Percentiles rank a stretch among this genome's conserved stretches.
Evolutionary conservation across 2,329 filamentous ascomycete species (phyloP).

Genomic region (Fusarium sp.): DNA sequence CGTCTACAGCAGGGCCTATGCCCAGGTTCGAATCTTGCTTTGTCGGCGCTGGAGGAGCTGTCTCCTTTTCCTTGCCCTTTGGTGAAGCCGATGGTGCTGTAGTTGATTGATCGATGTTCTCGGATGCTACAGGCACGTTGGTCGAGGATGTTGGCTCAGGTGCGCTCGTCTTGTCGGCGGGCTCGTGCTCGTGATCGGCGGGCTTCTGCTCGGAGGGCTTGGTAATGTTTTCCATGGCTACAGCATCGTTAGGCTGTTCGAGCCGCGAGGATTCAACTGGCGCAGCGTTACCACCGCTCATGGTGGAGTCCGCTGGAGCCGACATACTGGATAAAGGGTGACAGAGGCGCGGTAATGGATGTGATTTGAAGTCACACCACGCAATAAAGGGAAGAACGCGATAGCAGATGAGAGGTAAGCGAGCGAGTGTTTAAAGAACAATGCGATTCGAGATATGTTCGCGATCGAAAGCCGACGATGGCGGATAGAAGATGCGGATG

Average conservation of each 20-base stretch:
- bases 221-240: constrained; percentile 52
- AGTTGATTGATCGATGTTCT: constrained; percentile 34
- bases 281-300: constrained; percentile 47
- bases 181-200: constrained; percentile 30
- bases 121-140: constrained; percentile 31
- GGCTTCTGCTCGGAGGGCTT: constrained; percentile 38
- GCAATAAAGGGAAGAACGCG: constrained; percentile 26
- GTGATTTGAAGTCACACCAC: constrained; percentile 45
- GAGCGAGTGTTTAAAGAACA: constrained; percentile 38
- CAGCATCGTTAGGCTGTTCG: constrained; percentile 52
- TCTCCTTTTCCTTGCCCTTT: constrained; percentile 53
- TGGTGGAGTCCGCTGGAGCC: constrained; percentile 49
- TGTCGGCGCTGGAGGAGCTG: constrained; percentile 43
- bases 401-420: constrained; percentile 12
- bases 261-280: constrained; percentile 47
- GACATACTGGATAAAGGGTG: constrained; percentile 45
- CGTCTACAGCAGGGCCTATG: constrained; percentile 58
- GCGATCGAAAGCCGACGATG: constrained; percentile 16
- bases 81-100: constrained; percentile 37
- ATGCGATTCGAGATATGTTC: constrained; percentile 16
- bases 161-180: constrained; percentile 30
- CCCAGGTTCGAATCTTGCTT: constrained; percentile 55
- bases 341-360: constrained; percentile 34
- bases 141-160: constrained; percentile 33
- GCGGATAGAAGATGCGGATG: constrained; percentile 34